A percentile compares a stretch with the other conserved stretches of the same genome.
Evolutionary conservation across 345 rosid species (phyloP).

Genomic region (Zanthoxylum bungeanum): DNA sequence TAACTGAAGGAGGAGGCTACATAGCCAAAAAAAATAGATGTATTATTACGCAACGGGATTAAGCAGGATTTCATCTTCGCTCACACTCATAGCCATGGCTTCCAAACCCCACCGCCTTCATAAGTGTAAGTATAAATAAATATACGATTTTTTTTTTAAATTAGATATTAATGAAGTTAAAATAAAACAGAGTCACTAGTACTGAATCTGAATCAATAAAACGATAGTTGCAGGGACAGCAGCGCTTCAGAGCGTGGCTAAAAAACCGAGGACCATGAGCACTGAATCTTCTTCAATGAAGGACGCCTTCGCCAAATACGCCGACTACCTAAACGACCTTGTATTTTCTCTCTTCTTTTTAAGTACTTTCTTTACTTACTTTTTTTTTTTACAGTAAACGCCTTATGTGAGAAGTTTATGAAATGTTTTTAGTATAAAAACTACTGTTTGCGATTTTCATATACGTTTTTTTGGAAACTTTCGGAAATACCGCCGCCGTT

Average conservation of each 20-base stretch:
- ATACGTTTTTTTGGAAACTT: no score
- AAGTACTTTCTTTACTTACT: not conserved
- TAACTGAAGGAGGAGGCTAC: not conserved
- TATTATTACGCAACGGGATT: slow-evolving; percentile 27
- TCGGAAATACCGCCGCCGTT: no score
- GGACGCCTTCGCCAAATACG: slow-evolving; percentile 51
- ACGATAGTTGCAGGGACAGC: slow-evolving; percentile 35
- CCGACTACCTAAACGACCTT: slow-evolving; percentile 62
- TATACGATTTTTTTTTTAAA: no score
- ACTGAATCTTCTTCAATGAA: slow-evolving; percentile 49
- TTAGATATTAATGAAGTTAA: no score
- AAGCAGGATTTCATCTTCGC: slow-evolving; percentile 17
- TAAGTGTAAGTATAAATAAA: slow-evolving; percentile 24
- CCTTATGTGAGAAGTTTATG: no score
- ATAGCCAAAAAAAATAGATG: slow-evolving; percentile 18
- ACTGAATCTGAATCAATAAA: not conserved
- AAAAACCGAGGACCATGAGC: slow-evolving; percentile 46
- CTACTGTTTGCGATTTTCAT: no score
- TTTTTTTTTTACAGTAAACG: not conserved
- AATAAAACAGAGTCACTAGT: no score
- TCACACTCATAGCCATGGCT: slow-evolving; percentile 37
- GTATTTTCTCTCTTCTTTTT: slow-evolving; percentile 25
- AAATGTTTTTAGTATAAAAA: no score
- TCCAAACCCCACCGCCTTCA: slow-evolving; percentile 48
- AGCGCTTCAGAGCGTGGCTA: slow-evolving; percentile 31